These are phyloP conservation scores for Pestalotiopsis fici DNA, from an alignment of 2,329 filamentous ascomycete genomes.

Conservation along the genomic window DNA sequence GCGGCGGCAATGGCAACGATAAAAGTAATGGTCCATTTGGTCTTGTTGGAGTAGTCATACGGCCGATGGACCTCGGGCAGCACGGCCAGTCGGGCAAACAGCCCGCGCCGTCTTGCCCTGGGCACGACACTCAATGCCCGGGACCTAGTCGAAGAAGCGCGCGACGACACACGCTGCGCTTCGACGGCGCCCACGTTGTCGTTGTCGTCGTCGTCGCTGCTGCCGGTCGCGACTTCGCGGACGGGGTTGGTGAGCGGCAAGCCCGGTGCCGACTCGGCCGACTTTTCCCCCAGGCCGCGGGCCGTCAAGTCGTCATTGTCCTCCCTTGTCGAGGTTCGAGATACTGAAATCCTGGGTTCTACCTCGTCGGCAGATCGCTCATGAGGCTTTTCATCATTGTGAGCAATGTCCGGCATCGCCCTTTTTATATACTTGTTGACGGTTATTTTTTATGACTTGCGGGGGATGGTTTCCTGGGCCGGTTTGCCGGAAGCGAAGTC, in stretches of 20 bases:
- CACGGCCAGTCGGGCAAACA: slow-evolving; percentile 65
- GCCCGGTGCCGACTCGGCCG: background rate
- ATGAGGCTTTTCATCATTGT: background rate
- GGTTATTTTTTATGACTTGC: background rate
- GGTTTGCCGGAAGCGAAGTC: background rate
- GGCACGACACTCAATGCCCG: slow-evolving; percentile 10
- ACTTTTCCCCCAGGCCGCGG: background rate
- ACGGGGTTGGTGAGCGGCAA: background rate
- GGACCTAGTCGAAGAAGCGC: slow-evolving; percentile 11
- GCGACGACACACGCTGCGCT: background rate
- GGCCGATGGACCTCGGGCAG: slow-evolving; percentile 80
- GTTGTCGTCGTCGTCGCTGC: background rate
- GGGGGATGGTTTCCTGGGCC: background rate
- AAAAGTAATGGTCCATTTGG: slow-evolving; percentile 84
- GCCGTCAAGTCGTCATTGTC: background rate
- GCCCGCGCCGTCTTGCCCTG: slow-evolving; percentile 3
- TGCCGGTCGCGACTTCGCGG: background rate
- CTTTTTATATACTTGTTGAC: background rate
- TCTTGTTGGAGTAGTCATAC: slow-evolving; percentile 69
- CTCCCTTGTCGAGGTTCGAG: background rate
- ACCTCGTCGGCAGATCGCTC: background rate
- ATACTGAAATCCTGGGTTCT: background rate
- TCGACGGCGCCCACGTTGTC: background rate
- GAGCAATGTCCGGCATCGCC: background rate
- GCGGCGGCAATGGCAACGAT: slow-evolving; percentile 77